Percentiles rank a stretch among this genome's conserved stretches.
Evolutionary conservation across 2,329 filamentous ascomycete genomes (phyloP).

Genomic region (Blumeria hordei): DNA sequence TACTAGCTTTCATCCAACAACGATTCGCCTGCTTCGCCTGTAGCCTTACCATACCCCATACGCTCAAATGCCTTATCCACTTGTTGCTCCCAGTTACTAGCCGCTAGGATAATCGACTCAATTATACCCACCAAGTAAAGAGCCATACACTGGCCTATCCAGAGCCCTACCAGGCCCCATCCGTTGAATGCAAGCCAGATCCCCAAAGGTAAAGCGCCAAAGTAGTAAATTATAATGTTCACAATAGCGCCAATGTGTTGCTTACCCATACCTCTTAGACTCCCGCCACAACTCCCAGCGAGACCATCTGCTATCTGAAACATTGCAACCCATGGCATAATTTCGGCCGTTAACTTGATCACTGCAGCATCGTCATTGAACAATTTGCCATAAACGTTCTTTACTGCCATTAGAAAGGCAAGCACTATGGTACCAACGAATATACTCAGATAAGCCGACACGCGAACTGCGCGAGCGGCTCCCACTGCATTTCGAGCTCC

Average conservation of each 20-base stretch:
- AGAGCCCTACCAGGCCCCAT: conserved; percentile 59
- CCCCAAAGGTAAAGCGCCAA: conserved; percentile 55
- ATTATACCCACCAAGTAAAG: conserved; percentile 55
- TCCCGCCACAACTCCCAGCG: conserved; percentile 65
- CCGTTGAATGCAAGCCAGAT: conserved; percentile 71
- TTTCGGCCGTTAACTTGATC: conserved; percentile 44
- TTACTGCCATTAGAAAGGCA: conserved; percentile 41
- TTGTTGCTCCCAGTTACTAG: conserved; percentile 54
- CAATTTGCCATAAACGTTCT: conserved; percentile 48
- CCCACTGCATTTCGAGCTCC: conserved; percentile 41
- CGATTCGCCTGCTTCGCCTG: conserved; percentile 4
- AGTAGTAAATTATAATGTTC: conserved; percentile 66
- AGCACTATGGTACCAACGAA: conserved; percentile 44
- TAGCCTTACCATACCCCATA: conserved; percentile 27
- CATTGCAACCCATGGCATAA: conserved; percentile 68
- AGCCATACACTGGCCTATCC: conserved; percentile 64
- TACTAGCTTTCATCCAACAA: background rate
- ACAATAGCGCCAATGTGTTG: conserved; percentile 69
- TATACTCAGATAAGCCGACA: conserved; percentile 49
- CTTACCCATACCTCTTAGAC: conserved; percentile 58
- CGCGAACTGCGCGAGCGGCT: conserved; percentile 49
- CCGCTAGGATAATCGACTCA: conserved; percentile 59
- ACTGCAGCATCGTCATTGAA: conserved; percentile 62
- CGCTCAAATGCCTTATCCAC: conserved; percentile 46
- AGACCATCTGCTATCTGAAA: conserved; percentile 81